A percentile compares a stretch with the other conserved stretches of the same genome.
These are phyloP conservation scores for Saccharomyces uvarum DNA, from an alignment of 1,139 yeast species.

Conservation along the genomic window DNA sequence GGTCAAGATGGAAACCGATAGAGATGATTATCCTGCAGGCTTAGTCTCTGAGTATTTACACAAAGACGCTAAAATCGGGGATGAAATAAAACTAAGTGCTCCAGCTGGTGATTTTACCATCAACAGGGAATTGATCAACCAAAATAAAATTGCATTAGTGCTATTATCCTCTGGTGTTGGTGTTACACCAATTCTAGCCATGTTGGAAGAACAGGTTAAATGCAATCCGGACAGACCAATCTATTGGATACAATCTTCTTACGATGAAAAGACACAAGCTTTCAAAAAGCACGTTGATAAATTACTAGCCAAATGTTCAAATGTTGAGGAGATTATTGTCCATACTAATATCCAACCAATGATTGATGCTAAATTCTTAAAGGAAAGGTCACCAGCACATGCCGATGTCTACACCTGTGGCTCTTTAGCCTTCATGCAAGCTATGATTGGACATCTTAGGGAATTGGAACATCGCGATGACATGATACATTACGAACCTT, in stretches of 20 bases:
- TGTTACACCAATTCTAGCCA: constrained; percentile 54
- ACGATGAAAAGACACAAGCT: constrained; percentile 19
- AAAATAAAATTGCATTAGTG: constrained; percentile 35
- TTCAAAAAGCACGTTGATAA: constrained; percentile 22
- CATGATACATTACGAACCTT: constrained; percentile 28
- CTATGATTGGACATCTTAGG: constrained; percentile 20
- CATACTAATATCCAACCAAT: constrained; percentile 22
- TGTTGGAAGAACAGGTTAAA: constrained; percentile 35
- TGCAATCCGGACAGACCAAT: constrained; percentile 27
- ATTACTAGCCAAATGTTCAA: constrained; percentile 12
- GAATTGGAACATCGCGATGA: constrained; percentile 19
- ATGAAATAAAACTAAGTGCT: constrained; percentile 44
- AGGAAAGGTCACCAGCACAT: constrained; percentile 20
- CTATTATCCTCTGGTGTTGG: constrained; percentile 61
- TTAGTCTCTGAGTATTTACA: constrained; percentile 50
- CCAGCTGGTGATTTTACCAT: constrained; percentile 53
- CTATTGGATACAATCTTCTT: constrained; percentile 28
- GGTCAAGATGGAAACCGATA: constrained; percentile 37
- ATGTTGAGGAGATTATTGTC: constrained; percentile 14
- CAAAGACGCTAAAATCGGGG: constrained; percentile 43
- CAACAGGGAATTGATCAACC: constrained; percentile 20
- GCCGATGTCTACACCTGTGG: constrained; percentile 31
- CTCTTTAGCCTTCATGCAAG: constrained; percentile 26
- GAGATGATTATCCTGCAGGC: constrained; percentile 37
- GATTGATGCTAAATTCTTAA: constrained; percentile 21